Base-by-base conservation (phyloP, 306 rosid species). In the Styphnolobium japonicum region DNA sequence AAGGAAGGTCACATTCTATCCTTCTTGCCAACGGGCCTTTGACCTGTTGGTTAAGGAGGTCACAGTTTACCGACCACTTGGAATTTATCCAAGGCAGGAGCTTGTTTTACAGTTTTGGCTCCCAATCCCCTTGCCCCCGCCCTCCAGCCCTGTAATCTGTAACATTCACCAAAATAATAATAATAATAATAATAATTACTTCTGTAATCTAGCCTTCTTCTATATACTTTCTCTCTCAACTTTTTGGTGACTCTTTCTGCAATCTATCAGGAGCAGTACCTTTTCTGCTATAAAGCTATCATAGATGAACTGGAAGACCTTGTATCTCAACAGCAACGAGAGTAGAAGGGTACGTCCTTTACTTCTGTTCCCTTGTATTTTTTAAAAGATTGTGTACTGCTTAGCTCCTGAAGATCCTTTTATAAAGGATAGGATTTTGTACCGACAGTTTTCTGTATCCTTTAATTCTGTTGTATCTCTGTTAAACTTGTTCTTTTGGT, bases 241-340 rank as follows among this genome's bases (percentile, higher is more conserved):
- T 46, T 69, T 6, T 70, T 80, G 71, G 49, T 52, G 55, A 67
- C 73, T 52, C 71, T 75, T 56, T 76, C 40, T 29, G 22, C 73
- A 21, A 74, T 75, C 29, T 69, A 14, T 58, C 82, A 90, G 95
- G 92, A 85, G 42, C 97, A 89, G 84, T 92, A 85, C 71, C 6
- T 10, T 67, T 92, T 90, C 83, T 90, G 93, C 86, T 84, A 89
- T 83, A 39, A 70, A 43, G 91, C 90, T 45, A 86, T 88, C 61
- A 51, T 85, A 31, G 96, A 92, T 58, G 96, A 89, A 74, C 75
- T 92, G 87, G 94, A 86, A 86, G 92, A 92, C 84, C 91, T 90
- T 56, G 80, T 90, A 67, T 89, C 89, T 21, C 81, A 79, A 39
- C 85, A 84, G 72, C n/a, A 67, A 55, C 37, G 53, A 78, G 71